These are phyloP conservation scores for Rhizophagus clarus DNA, from an alignment of 192 early-diverging fungal species.

Conservation along the genomic window DNA sequence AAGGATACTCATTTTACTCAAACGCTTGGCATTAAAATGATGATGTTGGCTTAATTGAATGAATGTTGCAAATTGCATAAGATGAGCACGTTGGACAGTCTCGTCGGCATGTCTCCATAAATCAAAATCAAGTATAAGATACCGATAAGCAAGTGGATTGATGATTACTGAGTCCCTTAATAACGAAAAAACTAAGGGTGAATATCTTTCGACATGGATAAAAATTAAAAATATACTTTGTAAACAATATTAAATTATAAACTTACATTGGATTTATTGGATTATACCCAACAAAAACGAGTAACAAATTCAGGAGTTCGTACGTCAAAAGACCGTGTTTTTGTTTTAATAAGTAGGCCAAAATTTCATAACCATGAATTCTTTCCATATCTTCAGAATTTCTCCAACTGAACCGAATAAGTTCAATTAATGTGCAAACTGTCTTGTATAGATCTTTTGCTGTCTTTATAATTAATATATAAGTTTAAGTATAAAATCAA, in stretches of 20 bases:
- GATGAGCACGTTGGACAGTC: constrained; percentile 57
- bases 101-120: constrained; percentile 61
- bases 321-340: constrained; percentile 61
- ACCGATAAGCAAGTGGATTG: constrained; percentile 65
- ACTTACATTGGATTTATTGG: constrained; percentile 52
- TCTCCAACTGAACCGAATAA: constrained; percentile 65
- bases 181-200: background rate
- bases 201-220: background rate
- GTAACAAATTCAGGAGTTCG: constrained; percentile 59
- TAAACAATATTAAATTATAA: background rate
- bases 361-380: constrained; percentile 65
- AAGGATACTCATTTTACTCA: constrained; percentile 61
- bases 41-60: constrained; percentile 57
- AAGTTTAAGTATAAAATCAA: background rate
- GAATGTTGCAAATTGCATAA: constrained; percentile 64
- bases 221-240: background rate
- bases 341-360: constrained; percentile 63
- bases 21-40: constrained; percentile 57
- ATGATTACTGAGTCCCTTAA: constrained; percentile 64
- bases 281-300: constrained; percentile 65
- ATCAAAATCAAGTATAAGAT: constrained; percentile 68
- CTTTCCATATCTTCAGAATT: constrained; percentile 75
- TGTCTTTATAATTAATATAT: constrained; percentile 37
- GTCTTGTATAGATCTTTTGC: constrained; percentile 53
- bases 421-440: constrained; percentile 57